Evolutionary conservation across 768 basidiomycete genomes (phyloP).

Genomic region (Strobilomyces echinocephalus): DNA sequence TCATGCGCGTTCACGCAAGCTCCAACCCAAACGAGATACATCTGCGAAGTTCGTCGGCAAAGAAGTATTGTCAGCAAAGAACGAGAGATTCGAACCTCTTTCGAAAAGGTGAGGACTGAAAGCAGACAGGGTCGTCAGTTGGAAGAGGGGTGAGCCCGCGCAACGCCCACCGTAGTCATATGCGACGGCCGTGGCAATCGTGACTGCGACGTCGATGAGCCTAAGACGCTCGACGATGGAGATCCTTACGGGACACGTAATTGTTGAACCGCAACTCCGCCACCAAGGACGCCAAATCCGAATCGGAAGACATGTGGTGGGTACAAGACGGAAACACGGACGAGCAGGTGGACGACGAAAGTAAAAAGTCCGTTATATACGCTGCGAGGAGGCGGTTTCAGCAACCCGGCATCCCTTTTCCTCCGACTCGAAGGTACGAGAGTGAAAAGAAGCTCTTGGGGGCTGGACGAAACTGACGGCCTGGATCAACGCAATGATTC

Average conservation of each 20-base stretch:
- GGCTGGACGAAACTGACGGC: no score
- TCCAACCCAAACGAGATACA: slow-evolving; percentile 19
- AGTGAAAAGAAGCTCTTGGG: no score
- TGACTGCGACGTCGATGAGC: neutral
- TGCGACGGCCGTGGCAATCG: neutral
- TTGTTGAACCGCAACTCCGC: neutral
- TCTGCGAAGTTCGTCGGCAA: slow-evolving; percentile 2
- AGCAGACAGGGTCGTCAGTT: neutral
- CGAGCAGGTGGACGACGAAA: neutral
- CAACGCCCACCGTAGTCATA: neutral
- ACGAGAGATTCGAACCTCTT: slow-evolving; percentile 9
- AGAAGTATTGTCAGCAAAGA: neutral
- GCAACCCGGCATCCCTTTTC: no score
- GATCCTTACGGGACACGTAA: neutral
- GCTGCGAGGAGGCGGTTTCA: no score
- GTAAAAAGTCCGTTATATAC: neutral
- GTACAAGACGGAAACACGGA: neutral
- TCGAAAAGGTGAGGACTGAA: slow-evolving; percentile 15
- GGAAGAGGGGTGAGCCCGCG: no score
- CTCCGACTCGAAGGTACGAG: no score
- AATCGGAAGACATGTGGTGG: neutral
- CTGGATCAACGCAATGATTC: no score
- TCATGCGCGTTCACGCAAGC: no score
- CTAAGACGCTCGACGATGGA: neutral
- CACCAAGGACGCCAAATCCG: neutral